Evolutionary conservation across 345 rosid species (phyloP), one percentile per base, ranked within the genome.

Genomic region (Eucalyptus pumila): DNA sequence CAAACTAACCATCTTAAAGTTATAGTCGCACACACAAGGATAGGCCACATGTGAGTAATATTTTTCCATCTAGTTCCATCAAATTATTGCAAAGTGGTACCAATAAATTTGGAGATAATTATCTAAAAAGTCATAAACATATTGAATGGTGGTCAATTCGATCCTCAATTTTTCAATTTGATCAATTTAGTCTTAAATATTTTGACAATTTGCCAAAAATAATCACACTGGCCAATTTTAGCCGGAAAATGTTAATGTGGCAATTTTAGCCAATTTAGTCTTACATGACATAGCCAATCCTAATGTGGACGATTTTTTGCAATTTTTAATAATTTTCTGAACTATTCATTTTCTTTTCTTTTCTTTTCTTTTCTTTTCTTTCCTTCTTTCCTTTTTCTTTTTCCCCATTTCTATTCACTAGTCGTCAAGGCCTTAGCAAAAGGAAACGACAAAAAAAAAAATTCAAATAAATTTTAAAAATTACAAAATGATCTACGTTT

Each of bases 351-450:
- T 11, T 54, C 9, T 50, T 17, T 5, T 14, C 2, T 52, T 23
- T 54, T 23, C 2, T 19, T 52, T 19, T 54, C 4, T 54, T 54
- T 54, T 8, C 24, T 54, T 21, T 54, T 5, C 11, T 54, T 2
- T 14, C 13, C 1, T 23, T 56, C 2, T 9, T 56, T 23, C 42
- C 1, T 56, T 52, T 56, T 23, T 23, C 12, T 23, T 56, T 56
- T 56, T 56, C 62, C 27, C 11, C 27, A 23, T 56, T 56, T 56
- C 60, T 27, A 54, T 54, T 27, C 27, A 54, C 27, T 12, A 54
- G 3, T 52, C 9, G 0, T 19, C 10, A 0, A 52, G 24, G 56
- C 24, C 24, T 52, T 19, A 19, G 56, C 1, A 52, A 52, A 52
- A 52, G 24, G 56, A 52, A 52, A 52, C 8, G 56, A 52, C 2